Evolutionary conservation across 306 rosid species (phyloP).

Genomic region (Dalbergia oliveri): DNA sequence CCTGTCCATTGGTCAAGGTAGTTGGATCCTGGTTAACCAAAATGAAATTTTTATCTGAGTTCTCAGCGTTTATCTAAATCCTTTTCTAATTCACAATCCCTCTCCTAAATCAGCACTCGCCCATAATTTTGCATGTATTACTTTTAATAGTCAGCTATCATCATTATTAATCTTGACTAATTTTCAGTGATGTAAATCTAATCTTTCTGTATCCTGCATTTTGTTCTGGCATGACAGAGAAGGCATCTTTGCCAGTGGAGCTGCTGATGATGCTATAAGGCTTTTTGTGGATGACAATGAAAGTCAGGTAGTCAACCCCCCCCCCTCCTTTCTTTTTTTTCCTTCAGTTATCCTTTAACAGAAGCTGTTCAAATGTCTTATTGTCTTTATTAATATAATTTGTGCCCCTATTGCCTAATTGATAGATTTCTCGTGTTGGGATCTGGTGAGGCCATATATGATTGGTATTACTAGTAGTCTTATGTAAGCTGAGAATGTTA

Average conservation of each 20-base stretch:
- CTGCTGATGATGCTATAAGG: conserved; percentile 88
- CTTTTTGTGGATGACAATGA: conserved; percentile 76
- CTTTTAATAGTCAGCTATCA: conserved; percentile 31
- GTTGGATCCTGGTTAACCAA: conserved; percentile 28
- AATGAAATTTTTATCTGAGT: conserved; percentile 25
- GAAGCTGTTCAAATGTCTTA: conserved; percentile 25
- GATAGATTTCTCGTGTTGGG: conserved; percentile 24
- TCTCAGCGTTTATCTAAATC: conserved; percentile 35
- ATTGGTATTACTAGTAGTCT: neutral
- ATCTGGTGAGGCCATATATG: conserved; percentile 18
- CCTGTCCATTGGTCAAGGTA: conserved; percentile 99
- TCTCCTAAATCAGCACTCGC: conserved; percentile 6
- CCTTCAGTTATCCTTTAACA: conserved; percentile 6
- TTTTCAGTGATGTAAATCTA: conserved; percentile 8
- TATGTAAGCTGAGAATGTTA: conserved; percentile 23
- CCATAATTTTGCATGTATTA: conserved; percentile 2
- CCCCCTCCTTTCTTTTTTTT: neutral
- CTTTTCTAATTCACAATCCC: neutral
- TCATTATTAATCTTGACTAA: conserved; percentile 8
- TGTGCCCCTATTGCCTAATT: conserved; percentile 11
- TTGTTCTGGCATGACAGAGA: conserved; percentile 63
- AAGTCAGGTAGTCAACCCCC: conserved; percentile 57
- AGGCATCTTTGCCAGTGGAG: conserved; percentile 95
- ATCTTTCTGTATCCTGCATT: conserved; percentile 44
- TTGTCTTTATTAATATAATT: neutral